Conservation (phyloP, 2,329 filamentous ascomycete species). For the Keithomyces neogunnii region DNA sequence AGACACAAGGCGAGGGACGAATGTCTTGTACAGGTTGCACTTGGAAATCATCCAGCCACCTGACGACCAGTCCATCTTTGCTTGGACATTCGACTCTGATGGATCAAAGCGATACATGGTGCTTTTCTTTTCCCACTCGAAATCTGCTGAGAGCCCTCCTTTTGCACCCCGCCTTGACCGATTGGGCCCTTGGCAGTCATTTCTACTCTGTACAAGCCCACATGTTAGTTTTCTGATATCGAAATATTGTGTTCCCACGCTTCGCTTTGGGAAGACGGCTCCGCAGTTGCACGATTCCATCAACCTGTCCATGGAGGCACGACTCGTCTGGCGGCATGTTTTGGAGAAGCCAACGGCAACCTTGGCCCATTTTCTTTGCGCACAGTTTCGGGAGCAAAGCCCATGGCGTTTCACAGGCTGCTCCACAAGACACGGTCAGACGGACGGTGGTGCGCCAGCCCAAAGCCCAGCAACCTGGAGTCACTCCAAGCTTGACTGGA, state of each 20-base stretch:
- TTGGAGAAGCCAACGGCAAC: background rate
- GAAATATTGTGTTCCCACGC: background rate
- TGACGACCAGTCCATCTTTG: background rate
- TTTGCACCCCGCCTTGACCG: background rate
- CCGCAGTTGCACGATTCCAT: background rate
- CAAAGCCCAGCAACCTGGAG: too few relatives aligned
- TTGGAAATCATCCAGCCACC: slow-evolving; percentile 2
- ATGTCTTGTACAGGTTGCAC: background rate
- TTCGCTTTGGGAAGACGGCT: background rate
- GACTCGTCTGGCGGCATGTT: background rate
- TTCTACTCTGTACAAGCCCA: background rate
- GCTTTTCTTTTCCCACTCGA: background rate
- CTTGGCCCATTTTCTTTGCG: background rate
- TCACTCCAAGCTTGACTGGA: too few relatives aligned
- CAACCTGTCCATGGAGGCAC: background rate
- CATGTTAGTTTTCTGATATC: background rate
- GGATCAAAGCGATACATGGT: background rate
- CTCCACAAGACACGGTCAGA: too few relatives aligned
- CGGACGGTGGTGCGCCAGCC: too few relatives aligned
- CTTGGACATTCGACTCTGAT: background rate
- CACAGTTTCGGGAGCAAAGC: background rate
- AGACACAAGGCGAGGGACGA: background rate
- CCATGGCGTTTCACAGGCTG: background rate
- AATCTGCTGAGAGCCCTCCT: background rate
- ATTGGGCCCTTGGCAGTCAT: background rate